Percentiles rank a stretch among this genome's conserved stretches.
Evolutionary conservation across 2,329 filamentous ascomycete genomes (phyloP).

Genomic region (Pseudocercospora fijiensis): DNA sequence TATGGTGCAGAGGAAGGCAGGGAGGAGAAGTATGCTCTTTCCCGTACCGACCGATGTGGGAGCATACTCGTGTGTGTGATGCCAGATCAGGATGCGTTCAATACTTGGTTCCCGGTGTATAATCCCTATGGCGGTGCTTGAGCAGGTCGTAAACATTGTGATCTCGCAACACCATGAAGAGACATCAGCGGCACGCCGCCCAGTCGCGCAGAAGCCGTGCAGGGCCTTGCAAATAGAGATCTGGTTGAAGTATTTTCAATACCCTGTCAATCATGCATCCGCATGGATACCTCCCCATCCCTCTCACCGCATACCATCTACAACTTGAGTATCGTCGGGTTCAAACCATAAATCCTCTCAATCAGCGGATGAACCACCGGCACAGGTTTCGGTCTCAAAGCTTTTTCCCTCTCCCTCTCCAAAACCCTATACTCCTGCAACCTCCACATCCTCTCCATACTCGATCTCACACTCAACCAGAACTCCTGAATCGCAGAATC

Average conservation of each 20-base stretch:
- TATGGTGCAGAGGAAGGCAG: conserved; percentile 30
- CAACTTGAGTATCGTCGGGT: background rate
- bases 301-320: background rate
- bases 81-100: conserved; percentile 20
- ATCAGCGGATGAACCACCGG: background rate
- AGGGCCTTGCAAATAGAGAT: background rate
- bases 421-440: background rate
- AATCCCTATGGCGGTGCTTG: conserved; percentile 14
- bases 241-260: background rate
- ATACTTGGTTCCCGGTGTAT: conserved; percentile 21
- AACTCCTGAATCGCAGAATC: background rate
- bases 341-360: background rate
- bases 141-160: background rate
- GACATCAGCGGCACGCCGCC: too few species aligned
- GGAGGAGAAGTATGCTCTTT: conserved; percentile 17
- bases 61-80: conserved; percentile 36
- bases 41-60: conserved; percentile 19
- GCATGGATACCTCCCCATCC: background rate
- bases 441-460: background rate
- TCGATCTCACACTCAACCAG: background rate
- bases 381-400: background rate
- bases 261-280: background rate
- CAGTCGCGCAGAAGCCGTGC: background rate
- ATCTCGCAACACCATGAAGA: too few species aligned
- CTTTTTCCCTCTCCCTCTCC: background rate